phyloP scores from a whole-genome alignment of 2,329 filamentous ascomycete genomes.

The Neophaeococcomyces aloes region DNA sequence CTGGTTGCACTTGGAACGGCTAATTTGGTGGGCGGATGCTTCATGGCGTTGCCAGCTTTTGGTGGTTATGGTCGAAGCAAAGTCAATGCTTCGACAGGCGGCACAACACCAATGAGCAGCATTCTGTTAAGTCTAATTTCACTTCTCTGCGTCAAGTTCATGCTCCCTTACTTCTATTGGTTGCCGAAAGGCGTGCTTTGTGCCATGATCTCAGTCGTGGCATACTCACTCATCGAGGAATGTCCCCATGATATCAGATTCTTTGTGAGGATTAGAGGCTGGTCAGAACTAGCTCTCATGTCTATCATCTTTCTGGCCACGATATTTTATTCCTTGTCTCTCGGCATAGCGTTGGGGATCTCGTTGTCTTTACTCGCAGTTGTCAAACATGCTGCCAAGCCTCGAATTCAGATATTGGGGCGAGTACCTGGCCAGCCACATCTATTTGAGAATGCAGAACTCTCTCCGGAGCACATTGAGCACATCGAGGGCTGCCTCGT shows the following conservation, averaged over 20 bases:
- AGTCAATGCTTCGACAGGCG: conserved; percentile 84
- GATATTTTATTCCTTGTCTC: conserved; percentile 85
- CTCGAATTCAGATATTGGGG: conserved; percentile 90
- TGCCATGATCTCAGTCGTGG: conserved; percentile 89
- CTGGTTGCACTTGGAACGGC: conserved; percentile 83
- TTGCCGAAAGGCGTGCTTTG: conserved; percentile 93
- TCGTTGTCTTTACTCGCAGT: conserved; percentile 82
- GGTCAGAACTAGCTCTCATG: conserved; percentile 80
- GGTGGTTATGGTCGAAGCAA: conserved; percentile 94
- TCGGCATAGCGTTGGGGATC: conserved; percentile 89
- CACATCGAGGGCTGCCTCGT: conserved; percentile 88
- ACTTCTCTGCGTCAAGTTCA: conserved; percentile 65
- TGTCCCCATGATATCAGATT: conserved; percentile 85
- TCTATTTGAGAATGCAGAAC: conserved; percentile 74
- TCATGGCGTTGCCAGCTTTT: conserved; percentile 87
- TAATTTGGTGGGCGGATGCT: conserved; percentile 83
- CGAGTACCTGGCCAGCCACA: conserved; percentile 68
- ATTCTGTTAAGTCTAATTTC: conserved; percentile 77
- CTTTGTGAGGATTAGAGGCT: conserved; percentile 76
- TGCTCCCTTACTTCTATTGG: conserved; percentile 88
- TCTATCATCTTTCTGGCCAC: conserved; percentile 79
- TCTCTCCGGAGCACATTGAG: conserved; percentile 63
- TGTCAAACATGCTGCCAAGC: conserved; percentile 79
- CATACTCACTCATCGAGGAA: conserved; percentile 89
- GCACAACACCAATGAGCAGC: conserved; percentile 86